Base-by-base conservation (phyloP, 495 filamentous ascomycete genomes). In the Neurospora sp. region DNA sequence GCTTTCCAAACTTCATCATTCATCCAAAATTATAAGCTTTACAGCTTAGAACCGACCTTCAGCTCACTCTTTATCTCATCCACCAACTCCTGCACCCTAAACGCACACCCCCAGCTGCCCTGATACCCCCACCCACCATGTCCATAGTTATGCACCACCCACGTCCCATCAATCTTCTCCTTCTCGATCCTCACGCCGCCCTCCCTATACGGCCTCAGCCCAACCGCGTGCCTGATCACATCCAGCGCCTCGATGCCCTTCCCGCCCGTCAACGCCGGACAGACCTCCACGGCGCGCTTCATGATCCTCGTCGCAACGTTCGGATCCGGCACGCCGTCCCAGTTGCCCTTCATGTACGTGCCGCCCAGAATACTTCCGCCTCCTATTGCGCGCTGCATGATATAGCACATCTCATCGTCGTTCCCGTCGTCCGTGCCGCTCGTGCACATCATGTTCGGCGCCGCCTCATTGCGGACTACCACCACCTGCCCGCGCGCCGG, bases 51-150 rank as follows among this genome's bases (percentile, higher is more conserved):
- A 20, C 31, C 35, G 1, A 74, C 37, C 72, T 76, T 76, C 37
- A 75, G 27, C 66, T 73, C 62, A 10, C 49, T 72, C 5, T 80
- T 16, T 27, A 84, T 74, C 77, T 92, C 90, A 49, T 91, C 87
- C 20, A 97, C 93, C 79, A 98, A 80, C 76, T 86, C 86, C 37
- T 92, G 87, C 1, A 90, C 91, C 69, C 87, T 85, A 76, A 90
- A 83, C 0, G 94, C 90, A 83, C 93, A 94, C 2, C 96, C 96
- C 81, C 93, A 99, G 20, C 90, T 92, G 35, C 90, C 88, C 81
- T 99, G 96, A 78, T 97, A 94, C 72, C 91, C 96, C 85, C 94
- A 97, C 0, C 96, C 96, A 0, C 93, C 94, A 84, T 97, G 95
- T 11, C 96, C 96, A 80, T 99, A 99, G 76, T 97, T 95, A 80